These are phyloP conservation scores for Xylaria sp. DNA, from an alignment of 495 filamentous ascomycete species.

Conservation along the genomic window DNA sequence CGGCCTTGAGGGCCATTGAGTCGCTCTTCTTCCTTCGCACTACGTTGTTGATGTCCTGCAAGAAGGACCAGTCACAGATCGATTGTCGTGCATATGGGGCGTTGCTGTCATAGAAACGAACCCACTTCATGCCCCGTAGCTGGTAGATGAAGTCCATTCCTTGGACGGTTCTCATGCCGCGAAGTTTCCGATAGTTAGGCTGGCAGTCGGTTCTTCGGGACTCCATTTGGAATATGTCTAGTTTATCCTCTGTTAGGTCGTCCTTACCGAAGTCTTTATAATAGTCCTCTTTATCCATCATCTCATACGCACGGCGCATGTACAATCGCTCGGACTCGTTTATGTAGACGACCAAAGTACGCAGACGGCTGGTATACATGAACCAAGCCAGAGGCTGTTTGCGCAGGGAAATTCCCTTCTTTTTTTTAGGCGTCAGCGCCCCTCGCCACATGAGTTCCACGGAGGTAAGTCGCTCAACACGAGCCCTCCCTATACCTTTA, in stretches of 20 bases:
- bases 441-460: slow-evolving; percentile 45
- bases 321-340: slow-evolving; percentile 35
- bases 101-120: slow-evolving; percentile 45
- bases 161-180: slow-evolving; percentile 44
- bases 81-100: neutral
- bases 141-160: slow-evolving; percentile 49
- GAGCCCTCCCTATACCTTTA: slow-evolving; percentile 40
- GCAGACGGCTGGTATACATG: slow-evolving; percentile 38
- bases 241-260: neutral
- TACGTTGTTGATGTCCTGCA: slow-evolving; percentile 42
- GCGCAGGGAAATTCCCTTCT: slow-evolving; percentile 32
- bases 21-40: slow-evolving; percentile 30
- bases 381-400: slow-evolving; percentile 39
- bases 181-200: slow-evolving; percentile 40
- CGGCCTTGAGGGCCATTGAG: slow-evolving; percentile 6
- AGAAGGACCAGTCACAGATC: slow-evolving; percentile 45
- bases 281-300: neutral
- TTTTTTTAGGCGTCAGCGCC: slow-evolving; percentile 32
- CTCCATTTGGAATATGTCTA: slow-evolving; percentile 31
- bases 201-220: slow-evolving; percentile 39
- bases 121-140: slow-evolving; percentile 46
- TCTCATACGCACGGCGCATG: slow-evolving; percentile 41
- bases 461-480: slow-evolving; percentile 45
- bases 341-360: slow-evolving; percentile 46
- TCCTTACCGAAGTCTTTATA: neutral